Evolutionary conservation across 768 basidiomycete species (phyloP).

Genomic region (Serendipita sp.): DNA sequence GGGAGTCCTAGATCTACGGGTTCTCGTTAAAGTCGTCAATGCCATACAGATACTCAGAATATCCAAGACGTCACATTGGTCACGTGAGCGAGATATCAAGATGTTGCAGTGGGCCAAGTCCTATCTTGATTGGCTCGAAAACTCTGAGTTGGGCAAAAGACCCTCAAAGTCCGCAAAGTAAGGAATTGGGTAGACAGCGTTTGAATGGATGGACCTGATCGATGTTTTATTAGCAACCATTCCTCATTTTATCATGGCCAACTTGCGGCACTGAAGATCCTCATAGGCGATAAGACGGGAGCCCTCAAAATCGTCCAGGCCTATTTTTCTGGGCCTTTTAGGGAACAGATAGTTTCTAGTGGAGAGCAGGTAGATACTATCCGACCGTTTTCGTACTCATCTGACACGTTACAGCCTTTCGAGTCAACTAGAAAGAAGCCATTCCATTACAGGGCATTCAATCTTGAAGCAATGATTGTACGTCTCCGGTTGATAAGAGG

Average conservation of each 20-base stretch:
- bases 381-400: background rate
- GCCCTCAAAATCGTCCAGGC: slow-evolving; percentile 30
- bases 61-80: slow-evolving; percentile 37
- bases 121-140: slow-evolving; percentile 37
- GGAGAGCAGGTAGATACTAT: slow-evolving; percentile 27
- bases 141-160: slow-evolving; percentile 27
- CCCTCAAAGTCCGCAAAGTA: slow-evolving; percentile 34
- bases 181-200: slow-evolving; percentile 12
- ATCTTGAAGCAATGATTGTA: slow-evolving; percentile 50
- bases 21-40: slow-evolving; percentile 38
- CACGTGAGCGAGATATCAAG: slow-evolving; percentile 30
- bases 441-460: slow-evolving; percentile 53
- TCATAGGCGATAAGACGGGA: slow-evolving; percentile 34
- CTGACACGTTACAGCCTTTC: slow-evolving; percentile 29
- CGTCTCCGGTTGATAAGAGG: background rate
- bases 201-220: background rate
- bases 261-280: slow-evolving; percentile 36
- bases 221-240: slow-evolving; percentile 34
- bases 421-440: slow-evolving; percentile 46
- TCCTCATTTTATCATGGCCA: slow-evolving; percentile 50
- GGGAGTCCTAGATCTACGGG: slow-evolving; percentile 42
- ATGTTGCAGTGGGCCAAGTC: slow-evolving; percentile 30
- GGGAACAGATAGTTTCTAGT: slow-evolving; percentile 34
- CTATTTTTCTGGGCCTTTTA: slow-evolving; percentile 37
- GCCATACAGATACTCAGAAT: slow-evolving; percentile 29